Evolutionary conservation across 345 rosid genomes (phyloP).

Genomic region (Carallia pectinifolia): DNA sequence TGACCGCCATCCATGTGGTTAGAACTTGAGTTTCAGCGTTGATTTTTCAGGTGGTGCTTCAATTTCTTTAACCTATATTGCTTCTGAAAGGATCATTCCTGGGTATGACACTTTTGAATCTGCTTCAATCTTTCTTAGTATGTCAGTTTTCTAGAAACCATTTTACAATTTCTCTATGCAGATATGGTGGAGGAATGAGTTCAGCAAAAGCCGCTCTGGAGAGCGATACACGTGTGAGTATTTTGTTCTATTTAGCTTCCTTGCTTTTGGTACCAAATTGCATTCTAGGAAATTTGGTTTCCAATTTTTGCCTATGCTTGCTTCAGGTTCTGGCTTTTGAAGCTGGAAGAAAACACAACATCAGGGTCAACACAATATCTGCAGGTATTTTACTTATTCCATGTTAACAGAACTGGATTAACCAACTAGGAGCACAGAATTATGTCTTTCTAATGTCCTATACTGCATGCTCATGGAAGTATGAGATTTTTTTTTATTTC

Average conservation of each 20-base stretch:
- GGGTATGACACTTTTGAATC: conserved; percentile 43
- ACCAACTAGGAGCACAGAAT: background rate
- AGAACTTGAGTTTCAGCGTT: background rate
- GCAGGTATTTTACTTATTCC: conserved; percentile 42
- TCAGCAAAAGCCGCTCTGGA: conserved; percentile 98
- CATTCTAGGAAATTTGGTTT: background rate
- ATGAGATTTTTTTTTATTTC: background rate
- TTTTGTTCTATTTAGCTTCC: background rate
- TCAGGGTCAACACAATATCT: conserved; percentile 70
- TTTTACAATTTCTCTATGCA: conserved; percentile 16
- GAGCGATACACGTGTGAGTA: conserved; percentile 79
- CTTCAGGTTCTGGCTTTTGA: conserved; percentile 70
- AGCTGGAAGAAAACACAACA: conserved; percentile 68
- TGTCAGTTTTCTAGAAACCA: background rate
- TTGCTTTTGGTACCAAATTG: background rate
- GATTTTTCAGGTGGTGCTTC: conserved; percentile 74
- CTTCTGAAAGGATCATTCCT: conserved; percentile 92
- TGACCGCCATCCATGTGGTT: background rate
- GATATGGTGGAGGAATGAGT: conserved; percentile 99
- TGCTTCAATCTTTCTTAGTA: background rate
- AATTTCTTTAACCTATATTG: conserved; percentile 88
- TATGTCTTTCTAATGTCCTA: background rate
- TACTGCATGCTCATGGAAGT: background rate
- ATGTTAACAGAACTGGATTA: background rate
- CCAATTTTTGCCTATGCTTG: background rate